Evolutionary conservation across 352 stramenopile genomes (phyloP).

Genomic region (Aphanomyces invadans): DNA sequence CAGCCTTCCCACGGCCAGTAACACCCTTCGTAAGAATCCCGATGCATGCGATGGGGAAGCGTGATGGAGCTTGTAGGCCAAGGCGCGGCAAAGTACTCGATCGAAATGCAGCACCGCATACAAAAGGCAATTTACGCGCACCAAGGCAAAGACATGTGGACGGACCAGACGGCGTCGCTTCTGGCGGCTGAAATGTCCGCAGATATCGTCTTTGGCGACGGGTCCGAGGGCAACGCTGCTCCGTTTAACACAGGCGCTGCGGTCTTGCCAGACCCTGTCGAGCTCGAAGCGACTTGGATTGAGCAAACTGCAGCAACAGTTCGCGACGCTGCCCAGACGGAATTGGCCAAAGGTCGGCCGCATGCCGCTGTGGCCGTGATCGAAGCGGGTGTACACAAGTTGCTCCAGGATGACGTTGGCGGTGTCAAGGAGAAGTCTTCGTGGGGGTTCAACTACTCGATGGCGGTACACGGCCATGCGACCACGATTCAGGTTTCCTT

Average conservation of each 20-base stretch:
- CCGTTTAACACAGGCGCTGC: background rate
- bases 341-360: background rate
- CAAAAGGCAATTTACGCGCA: background rate
- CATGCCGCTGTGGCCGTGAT: background rate
- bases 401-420: background rate
- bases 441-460: constrained; percentile 18
- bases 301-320: background rate
- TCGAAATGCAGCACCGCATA: background rate
- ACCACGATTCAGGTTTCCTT: background rate
- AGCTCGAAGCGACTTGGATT: constrained; percentile 10
- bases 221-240: background rate
- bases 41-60: background rate
- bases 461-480: background rate
- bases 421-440: background rate
- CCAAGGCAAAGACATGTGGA: background rate
- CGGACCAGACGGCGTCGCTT: background rate
- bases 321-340: background rate
- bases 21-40: background rate
- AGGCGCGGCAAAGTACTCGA: constrained; percentile 5
- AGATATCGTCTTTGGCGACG: constrained; percentile 15
- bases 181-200: background rate
- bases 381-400: background rate
- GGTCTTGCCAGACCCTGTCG: background rate
- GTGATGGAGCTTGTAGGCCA: too few relatives aligned
- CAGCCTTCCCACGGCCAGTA: background rate